Base-by-base conservation (phyloP, 2,329 filamentous ascomycete species). In the Coniella vitis region DNA sequence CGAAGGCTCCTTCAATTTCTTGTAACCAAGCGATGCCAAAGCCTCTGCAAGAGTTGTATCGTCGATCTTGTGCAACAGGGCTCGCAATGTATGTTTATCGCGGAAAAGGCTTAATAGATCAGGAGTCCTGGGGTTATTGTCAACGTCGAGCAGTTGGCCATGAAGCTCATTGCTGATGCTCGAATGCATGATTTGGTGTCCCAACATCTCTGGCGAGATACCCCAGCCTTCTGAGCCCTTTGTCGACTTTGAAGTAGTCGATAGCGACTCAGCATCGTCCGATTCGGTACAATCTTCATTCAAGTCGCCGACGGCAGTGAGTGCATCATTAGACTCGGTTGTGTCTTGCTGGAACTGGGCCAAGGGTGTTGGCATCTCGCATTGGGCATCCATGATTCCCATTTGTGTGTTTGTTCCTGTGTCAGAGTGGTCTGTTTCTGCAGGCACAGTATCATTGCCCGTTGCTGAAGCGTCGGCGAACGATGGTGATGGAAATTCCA, bases 21-120 rank as follows among this genome's bases (percentile, higher is more conserved):
- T 52, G 44, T 58, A 58, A 10, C 60, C 61, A 8, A 61, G 22
- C 31, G 57, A 31, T 12, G 58, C 56, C 14, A 71, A 40, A 8
- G 63, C 61, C 16, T 55, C 61, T 21, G 65, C 58, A 3, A 72
- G 58, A 3, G 66, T 45, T 8, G 63, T 57, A 31, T 58, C 62
- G 9, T 59, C 60, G 8, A 61, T 22, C 25, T 57, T 35, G 14
- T 58, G 55, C 14, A 71, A 38, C 5, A 65, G 60, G n/a, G 14
- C 54, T 61, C 22, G 65, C 58, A 3, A 72, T 3, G 65, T 42
- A 7, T 63, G 56, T 29, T 58, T 62, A 1, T 49, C 54, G 38
- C 61, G 51, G n/a, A 65, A 55, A 22, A 56, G 40, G 20, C 57
- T 51, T 32, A 56, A 38, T 3, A 56, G 42, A 17, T 45, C 38